Evolutionary conservation across 768 basidiomycete species (phyloP).

Genomic region (Tylopilus subfusipes): DNA sequence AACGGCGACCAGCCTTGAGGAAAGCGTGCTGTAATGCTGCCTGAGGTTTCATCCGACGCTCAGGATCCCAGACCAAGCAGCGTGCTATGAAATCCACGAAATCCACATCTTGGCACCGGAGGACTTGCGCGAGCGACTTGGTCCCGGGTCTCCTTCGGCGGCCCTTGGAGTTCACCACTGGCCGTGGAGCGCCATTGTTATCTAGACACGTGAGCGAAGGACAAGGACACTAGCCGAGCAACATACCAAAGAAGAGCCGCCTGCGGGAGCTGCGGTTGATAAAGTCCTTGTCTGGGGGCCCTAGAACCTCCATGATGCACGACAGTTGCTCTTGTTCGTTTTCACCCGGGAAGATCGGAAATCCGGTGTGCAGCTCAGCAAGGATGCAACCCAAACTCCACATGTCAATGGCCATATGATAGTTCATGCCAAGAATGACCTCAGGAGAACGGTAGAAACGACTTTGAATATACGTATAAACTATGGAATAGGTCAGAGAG

Average conservation of each 20-base stretch:
- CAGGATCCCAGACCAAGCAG: constrained; percentile 98
- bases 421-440: constrained; percentile 98
- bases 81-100: constrained; percentile 97
- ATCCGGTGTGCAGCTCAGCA: constrained; percentile 95
- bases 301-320: constrained; percentile 99
- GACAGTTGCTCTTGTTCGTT: constrained; percentile 98
- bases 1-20: constrained; percentile 62
- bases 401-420: constrained; percentile 99
- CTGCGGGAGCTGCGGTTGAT: constrained; percentile 91
- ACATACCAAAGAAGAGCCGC: constrained; percentile 92
- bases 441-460: constrained; percentile 99
- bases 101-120: constrained; percentile 89
- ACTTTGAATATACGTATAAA: constrained; percentile 99
- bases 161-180: constrained; percentile 95
- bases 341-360: constrained; percentile 98
- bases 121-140: constrained; percentile 83
- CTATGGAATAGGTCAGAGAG: constrained; percentile 40
- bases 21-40: constrained; percentile 91
- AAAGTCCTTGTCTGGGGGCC: constrained; percentile 92
- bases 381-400: constrained; percentile 99
- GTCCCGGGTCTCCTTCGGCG: constrained; percentile 87
- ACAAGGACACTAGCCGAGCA: not conserved
- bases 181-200: constrained; percentile 86
- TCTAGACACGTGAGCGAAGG: constrained; percentile 48
- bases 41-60: constrained; percentile 90